These are phyloP conservation scores for Gaeumannomyces tritici DNA, from an alignment of 2,329 filamentous ascomycete species.

Conservation along the genomic window DNA sequence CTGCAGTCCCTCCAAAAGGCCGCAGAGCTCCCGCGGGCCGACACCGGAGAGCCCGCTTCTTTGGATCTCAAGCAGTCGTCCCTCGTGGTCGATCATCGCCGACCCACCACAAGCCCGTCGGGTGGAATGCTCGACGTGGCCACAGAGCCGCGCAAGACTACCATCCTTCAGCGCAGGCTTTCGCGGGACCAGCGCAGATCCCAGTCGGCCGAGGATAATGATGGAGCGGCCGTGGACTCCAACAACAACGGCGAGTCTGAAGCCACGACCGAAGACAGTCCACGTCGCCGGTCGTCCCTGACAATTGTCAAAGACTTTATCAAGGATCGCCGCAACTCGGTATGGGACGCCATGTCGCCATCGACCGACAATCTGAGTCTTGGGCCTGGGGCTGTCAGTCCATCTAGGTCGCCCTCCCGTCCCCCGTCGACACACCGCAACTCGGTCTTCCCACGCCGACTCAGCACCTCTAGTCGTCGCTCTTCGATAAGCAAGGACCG, in stretches of 20 bases:
- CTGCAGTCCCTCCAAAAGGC: slow-evolving; percentile 29
- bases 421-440: slow-evolving; percentile 36
- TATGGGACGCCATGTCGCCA: slow-evolving; percentile 30
- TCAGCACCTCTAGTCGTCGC: slow-evolving; percentile 54
- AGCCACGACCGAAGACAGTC: slow-evolving; percentile 7
- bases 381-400: slow-evolving; percentile 7
- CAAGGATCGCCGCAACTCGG: slow-evolving; percentile 46
- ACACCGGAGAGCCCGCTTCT: slow-evolving; percentile 32
- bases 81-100: slow-evolving; percentile 47
- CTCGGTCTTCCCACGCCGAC: slow-evolving; percentile 46
- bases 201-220: slow-evolving; percentile 20
- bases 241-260: slow-evolving; percentile 5
- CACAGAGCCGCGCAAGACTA: slow-evolving; percentile 21
- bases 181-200: slow-evolving; percentile 30
- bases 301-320: slow-evolving; percentile 52
- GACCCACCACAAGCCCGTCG: slow-evolving; percentile 15
- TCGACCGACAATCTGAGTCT: slow-evolving; percentile 32
- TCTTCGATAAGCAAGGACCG: slow-evolving; percentile 40
- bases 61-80: slow-evolving; percentile 50
- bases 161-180: slow-evolving; percentile 36
- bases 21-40: slow-evolving; percentile 27
- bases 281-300: slow-evolving; percentile 45
- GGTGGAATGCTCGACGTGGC: neutral
- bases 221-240: slow-evolving; percentile 18
- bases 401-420: slow-evolving; percentile 33